Base-by-base conservation (phyloP, 2,329 filamentous ascomycete species). In the Claviceps arundinis region DNA sequence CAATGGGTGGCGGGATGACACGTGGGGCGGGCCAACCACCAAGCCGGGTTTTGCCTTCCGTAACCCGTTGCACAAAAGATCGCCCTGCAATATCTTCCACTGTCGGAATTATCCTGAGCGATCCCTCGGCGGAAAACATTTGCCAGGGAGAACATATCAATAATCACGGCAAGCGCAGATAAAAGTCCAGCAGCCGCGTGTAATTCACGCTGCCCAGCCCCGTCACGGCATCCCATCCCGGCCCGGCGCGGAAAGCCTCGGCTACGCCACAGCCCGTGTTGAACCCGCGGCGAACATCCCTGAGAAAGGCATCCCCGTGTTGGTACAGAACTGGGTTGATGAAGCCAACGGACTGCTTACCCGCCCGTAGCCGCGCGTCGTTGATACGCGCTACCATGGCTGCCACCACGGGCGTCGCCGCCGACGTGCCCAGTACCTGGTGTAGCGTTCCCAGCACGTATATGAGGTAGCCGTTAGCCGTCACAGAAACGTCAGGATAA, bases 311-410 rank as follows among this genome's bases (percentile, higher is more conserved):
- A 6, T 56, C 49, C 1, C 63, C 64, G 22, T 60, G 55, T 5
- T 61, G 58, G 57, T 82, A 83, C 14, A 84, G 64, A 73, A 76
- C 80, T 1, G 79, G 78, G 62, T 83, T 83, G 26, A 83, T 63
- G 59, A 81, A 83, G 0, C 80, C 80, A 57, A 83, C 64, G 0
- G 68, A 59, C 5, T 72, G 61, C 61, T 74, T 73, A 1, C 77
- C 77, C 19, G 68, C 67, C 13, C 73, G 66, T 45, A 85, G 65
- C 37, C 81, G 71, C 22, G 77, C 74, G 54, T 82, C 78, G 61
- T 87, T 87, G 50, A 87, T 64, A 37, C 84, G 72, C 0, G 77
- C 73, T 47, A 88, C 67, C 55, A 88, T 73, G 16, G 74, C 74
- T 0, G 82, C 81, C 48, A 83, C 75, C 0, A 80, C 70, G 0